Base-by-base conservation (phyloP, 2,329 filamentous ascomycete genomes). In the Exophiala mesophila region DNA sequence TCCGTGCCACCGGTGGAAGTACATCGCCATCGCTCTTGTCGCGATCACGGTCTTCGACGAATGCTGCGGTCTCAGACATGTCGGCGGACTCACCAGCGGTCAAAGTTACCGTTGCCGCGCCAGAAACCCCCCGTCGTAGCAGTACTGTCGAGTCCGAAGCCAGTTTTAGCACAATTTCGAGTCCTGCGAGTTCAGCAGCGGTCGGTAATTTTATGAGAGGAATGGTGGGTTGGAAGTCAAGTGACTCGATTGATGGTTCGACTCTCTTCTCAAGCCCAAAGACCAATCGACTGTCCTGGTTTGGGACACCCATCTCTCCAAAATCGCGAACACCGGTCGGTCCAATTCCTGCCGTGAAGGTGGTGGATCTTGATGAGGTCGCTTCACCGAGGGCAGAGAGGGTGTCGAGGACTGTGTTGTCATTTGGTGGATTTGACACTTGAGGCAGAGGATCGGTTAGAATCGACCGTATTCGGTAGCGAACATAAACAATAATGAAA, bases 1-100 rank as follows among this genome's bases (percentile, higher is more conserved):
- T 34, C 20, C 32, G 32, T 12, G 32, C 32, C 17, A 34, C 32
- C 5, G n/a, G n/a, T n/a, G n/a, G n/a, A n/a, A 31, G 29, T 13
- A 13, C 29, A 5, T 31, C 29, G 5, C n/a, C n/a, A n/a, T n/a
- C n/a, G n/a, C 29, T 31, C 29, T 16, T 7, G 17, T 12, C 7
- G n/a, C 29, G n/a, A 31, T 31, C 24, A 28, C n/a, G 8, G n/a
- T 8, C 24, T 28, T 28, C 24, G n/a, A 28, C 8, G 24, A 8
- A n/a, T n/a, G n/a, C n/a, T 8, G 24, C 8, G 24, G n/a, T n/a
- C n/a, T 28, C 24, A n/a, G 24, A 28, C n/a, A 28, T 28, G 8
- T 8, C 24, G 24, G 24, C 8, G 8, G 24, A 28, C 8, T 31
- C 29, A 13, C n/a, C n/a, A 31, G 29, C n/a, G 29, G 5, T 31